Evolutionary conservation across 345 rosid species (phyloP).

Genomic region (Eucalyptus camaldulensis): DNA sequence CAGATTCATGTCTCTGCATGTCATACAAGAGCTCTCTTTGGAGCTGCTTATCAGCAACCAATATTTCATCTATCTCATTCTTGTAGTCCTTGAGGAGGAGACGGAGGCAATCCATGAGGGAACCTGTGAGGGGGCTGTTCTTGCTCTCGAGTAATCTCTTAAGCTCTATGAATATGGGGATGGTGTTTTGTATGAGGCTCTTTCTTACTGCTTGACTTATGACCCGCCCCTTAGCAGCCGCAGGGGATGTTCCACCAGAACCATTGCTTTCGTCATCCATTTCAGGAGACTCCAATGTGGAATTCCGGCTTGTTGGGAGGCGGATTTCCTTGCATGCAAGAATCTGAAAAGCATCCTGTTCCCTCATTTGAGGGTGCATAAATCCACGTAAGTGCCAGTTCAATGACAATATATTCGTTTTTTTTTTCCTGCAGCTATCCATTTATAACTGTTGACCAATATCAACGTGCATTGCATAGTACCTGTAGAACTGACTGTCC

Average conservation of each 20-base stretch:
- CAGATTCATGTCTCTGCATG: conserved; percentile 77
- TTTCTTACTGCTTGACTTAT: no score
- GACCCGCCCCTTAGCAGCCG: conserved; percentile 53
- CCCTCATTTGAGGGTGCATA: neutral
- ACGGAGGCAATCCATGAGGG: conserved; percentile 89
- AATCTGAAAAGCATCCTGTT: conserved; percentile 81
- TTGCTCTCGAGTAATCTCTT: conserved; percentile 83
- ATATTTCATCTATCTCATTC: conserved; percentile 84
- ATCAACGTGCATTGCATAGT: neutral
- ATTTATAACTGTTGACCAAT: neutral
- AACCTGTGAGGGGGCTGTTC: conserved; percentile 84
- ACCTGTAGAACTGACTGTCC: conserved; percentile 93
- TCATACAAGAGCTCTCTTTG: conserved; percentile 86
- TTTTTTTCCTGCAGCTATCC: no score
- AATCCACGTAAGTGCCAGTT: neutral
- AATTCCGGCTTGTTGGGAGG: conserved; percentile 38
- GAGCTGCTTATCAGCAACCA: conserved; percentile 83
- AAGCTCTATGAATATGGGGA: conserved; percentile 91
- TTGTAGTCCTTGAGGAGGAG: conserved; percentile 86
- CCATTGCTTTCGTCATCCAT: conserved; percentile 45
- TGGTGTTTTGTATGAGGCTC: conserved; percentile 51
- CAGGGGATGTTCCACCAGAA: conserved; percentile 19
- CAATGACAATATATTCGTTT: no score
- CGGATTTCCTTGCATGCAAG: conserved; percentile 88
- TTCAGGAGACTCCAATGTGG: conserved; percentile 45